A percentile compares a stretch with the other conserved stretches of the same genome.
Conservation (phyloP, 2,329 filamentous ascomycete species). For the Fusarium anthophilum region DNA sequence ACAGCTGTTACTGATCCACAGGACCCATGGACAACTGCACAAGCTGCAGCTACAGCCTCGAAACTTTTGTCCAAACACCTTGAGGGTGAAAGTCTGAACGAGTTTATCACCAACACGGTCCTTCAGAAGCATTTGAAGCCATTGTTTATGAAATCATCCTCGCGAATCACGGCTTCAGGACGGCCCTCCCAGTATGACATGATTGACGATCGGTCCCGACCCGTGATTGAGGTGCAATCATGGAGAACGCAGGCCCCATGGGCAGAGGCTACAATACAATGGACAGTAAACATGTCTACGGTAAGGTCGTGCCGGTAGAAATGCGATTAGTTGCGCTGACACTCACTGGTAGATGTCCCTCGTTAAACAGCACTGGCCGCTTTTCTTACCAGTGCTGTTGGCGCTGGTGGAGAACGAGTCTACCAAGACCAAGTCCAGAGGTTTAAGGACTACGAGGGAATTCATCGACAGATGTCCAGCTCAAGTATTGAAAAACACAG, state of each 20-base stretch:
- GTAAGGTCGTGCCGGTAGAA: slow-evolving; percentile 50
- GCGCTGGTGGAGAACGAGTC: slow-evolving; percentile 73
- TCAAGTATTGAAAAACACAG: slow-evolving; percentile 66
- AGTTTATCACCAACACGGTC: slow-evolving; percentile 64
- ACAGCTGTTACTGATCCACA: slow-evolving; percentile 45
- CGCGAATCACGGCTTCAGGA: slow-evolving; percentile 47
- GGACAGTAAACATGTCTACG: slow-evolving; percentile 64
- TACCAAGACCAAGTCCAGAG: slow-evolving; percentile 61
- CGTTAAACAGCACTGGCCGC: slow-evolving; percentile 69
- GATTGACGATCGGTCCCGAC: not conserved
- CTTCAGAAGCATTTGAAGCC: slow-evolving; percentile 72
- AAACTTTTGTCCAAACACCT: slow-evolving; percentile 47
- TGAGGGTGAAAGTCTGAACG: slow-evolving; percentile 3
- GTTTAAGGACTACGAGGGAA: slow-evolving; percentile 61
- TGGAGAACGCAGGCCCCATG: slow-evolving; percentile 41
- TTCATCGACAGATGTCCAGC: slow-evolving; percentile 66
- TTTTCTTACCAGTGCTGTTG: slow-evolving; percentile 75
- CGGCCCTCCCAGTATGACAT: slow-evolving; percentile 42
- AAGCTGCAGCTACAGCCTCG: slow-evolving; percentile 44
- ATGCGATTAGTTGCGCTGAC: not conserved
- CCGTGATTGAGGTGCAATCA: slow-evolving; percentile 2
- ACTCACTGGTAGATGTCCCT: slow-evolving; percentile 47
- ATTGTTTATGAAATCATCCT: slow-evolving; percentile 68
- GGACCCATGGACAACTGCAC: slow-evolving; percentile 52
- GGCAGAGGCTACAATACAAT: slow-evolving; percentile 50